phyloP scores from a whole-genome alignment of 192 early-diverging fungal species.

The Gigaspora rosea region DNA sequence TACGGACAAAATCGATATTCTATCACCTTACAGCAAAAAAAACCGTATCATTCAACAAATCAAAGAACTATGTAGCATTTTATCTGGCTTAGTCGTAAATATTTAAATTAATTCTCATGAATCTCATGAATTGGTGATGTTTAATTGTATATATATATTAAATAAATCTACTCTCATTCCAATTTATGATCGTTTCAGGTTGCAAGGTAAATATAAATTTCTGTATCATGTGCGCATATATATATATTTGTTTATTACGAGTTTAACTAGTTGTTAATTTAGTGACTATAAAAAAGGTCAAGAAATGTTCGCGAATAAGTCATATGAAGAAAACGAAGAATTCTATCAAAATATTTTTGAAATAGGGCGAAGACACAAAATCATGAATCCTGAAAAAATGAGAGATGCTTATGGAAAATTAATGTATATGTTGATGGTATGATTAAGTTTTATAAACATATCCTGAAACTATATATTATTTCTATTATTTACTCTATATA shows the following conservation, averaged over 20 bases:
- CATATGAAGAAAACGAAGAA: conserved; percentile 71
- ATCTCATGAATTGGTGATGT: background rate
- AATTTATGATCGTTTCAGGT: background rate
- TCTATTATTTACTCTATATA: background rate
- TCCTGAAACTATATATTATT: background rate
- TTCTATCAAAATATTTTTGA: conserved; percentile 77
- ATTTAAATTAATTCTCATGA: background rate
- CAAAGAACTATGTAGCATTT: conserved; percentile 92
- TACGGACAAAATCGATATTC: conserved; percentile 61
- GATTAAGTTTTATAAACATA: background rate
- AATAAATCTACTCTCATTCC: background rate
- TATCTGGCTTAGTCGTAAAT: conserved; percentile 83
- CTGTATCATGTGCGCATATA: background rate
- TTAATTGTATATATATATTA: background rate
- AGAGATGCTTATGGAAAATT: conserved; percentile 94
- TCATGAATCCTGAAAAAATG: conserved; percentile 98
- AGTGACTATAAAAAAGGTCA: conserved; percentile 82
- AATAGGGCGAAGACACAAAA: conserved; percentile 79
- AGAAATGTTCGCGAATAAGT: conserved; percentile 68
- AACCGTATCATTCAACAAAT: conserved; percentile 94
- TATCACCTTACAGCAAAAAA: conserved; percentile 79
- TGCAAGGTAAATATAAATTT: conserved; percentile 31
- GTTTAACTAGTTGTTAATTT: background rate
- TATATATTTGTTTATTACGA: background rate
- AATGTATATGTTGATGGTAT: conserved; percentile 82